Percentiles rank a stretch among this genome's conserved stretches.
Conservation (phyloP, 1,139 yeast species). For the Suhomyces taliae region DNA sequence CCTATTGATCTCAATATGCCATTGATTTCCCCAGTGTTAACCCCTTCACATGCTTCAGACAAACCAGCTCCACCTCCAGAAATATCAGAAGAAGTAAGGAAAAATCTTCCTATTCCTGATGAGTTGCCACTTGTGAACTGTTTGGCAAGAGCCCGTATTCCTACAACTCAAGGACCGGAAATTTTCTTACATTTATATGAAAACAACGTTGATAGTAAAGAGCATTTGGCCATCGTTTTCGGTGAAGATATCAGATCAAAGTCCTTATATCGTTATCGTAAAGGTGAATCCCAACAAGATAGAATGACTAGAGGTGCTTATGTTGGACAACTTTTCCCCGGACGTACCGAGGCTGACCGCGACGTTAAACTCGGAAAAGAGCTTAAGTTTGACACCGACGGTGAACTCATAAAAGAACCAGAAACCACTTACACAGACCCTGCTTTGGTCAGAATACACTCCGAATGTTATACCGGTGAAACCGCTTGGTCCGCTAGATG, state of each 20-base stretch:
- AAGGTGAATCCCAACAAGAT: conserved; percentile 82
- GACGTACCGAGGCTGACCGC: conserved; percentile 67
- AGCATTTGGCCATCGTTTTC: conserved; percentile 95
- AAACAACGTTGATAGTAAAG: conserved; percentile 84
- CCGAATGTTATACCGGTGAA: conserved; percentile 98
- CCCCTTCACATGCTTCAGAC: conserved; percentile 24
- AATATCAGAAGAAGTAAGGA: conserved; percentile 22
- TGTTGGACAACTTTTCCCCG: conserved; percentile 84
- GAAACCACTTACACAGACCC: conserved; percentile 46
- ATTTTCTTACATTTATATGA: conserved; percentile 87
- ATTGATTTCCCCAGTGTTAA: conserved; percentile 37
- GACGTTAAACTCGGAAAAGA: conserved; percentile 47
- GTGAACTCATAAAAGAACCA: conserved; percentile 48
- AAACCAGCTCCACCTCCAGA: conserved; percentile 21
- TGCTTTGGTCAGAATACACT: conserved; percentile 74
- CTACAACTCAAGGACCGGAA: conserved; percentile 92
- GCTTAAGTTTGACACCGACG: conserved; percentile 49
- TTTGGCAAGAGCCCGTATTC: conserved; percentile 88
- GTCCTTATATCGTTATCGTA: conserved; percentile 61
- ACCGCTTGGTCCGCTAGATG: conserved; percentile 99
- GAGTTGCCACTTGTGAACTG: conserved; percentile 75
- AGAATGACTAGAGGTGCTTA: conserved; percentile 98
- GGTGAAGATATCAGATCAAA: conserved; percentile 87
- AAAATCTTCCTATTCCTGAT: conserved; percentile 19
- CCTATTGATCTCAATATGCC: conserved; percentile 28